These are phyloP conservation scores for Penicillium sclerotiorum DNA, from an alignment of 2,329 filamentous ascomycete genomes.

Conservation along the genomic window DNA sequence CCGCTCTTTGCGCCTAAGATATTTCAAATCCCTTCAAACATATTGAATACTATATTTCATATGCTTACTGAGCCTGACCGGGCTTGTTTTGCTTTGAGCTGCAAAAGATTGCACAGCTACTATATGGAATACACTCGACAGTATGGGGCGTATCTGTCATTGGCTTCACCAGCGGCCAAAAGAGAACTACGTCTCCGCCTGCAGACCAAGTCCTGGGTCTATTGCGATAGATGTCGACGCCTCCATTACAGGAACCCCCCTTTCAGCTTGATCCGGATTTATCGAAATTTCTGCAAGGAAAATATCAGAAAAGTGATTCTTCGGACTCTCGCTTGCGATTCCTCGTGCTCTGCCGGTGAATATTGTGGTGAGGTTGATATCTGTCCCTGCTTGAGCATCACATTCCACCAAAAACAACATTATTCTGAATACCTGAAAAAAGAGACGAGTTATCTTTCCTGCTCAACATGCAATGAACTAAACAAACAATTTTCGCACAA, in stretches of 20 bases:
- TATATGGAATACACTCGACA: background rate
- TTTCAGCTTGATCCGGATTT: too few species aligned
- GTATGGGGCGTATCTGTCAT: background rate
- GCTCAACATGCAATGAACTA: background rate
- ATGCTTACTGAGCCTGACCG: background rate
- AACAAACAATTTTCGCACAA: background rate
- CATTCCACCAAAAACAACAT: background rate
- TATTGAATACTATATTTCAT: background rate
- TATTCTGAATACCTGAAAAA: background rate
- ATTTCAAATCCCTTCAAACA: background rate
- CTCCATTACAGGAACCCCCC: background rate
- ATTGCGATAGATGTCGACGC: background rate
- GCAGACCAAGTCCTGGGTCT: background rate
- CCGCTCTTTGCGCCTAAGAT: too few species aligned
- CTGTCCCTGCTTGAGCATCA: background rate
- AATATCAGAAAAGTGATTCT: background rate
- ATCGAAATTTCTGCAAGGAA: background rate
- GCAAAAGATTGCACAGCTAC: background rate
- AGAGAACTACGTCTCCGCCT: background rate
- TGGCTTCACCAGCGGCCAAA: background rate
- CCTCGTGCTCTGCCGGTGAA: background rate
- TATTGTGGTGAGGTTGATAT: background rate
- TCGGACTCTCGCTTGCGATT: background rate
- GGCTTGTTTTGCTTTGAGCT: background rate
- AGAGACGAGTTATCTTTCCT: background rate